Evolutionary conservation across 257 asterid species (phyloP), one percentile per base, ranked within the genome.

Genomic region (Paulownia fortunei): DNA sequence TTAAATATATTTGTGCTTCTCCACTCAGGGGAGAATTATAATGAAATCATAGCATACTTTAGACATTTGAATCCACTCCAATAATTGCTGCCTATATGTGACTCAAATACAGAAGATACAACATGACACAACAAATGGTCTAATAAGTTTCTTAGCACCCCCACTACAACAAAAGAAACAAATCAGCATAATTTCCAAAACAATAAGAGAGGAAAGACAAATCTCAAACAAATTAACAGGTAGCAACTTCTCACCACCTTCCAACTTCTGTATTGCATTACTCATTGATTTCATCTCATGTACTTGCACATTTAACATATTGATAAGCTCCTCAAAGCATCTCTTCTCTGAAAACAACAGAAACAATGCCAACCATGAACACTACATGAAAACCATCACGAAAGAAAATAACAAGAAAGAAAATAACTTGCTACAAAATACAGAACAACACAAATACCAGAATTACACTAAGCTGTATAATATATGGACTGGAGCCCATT

Each of bases 281-380:
- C 82, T 86, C 97, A 96, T 89, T 60, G 97, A 86, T 88, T 89
- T 96, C 98, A 96, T 93, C 84, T 96, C 98, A 21, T 74, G 84
- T 44, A 89, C 86, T 90, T 96, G 99, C 60, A 81, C 83, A 83
- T 88, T 86, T 80, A 96, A 83, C 82, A 87, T 69, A 60, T 84
- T 83, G 81, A 92, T 84, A 81, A 96, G 97, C 86, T 93, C 98
- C 86, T 88, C 88, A 68, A 93, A 89, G 90, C 80, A 89, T 81
- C 82, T 90, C 88, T 93, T 96, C 81, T 93, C 99, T 96, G 97
- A 36, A 76, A 86, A 58, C 24, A 69, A 76, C 47, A 82, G 75
- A 84, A 73, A 73, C 46, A 8, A 59, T 7, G 41, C 16, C 32
- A 10, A 69, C 77, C 73, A 41, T 47, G 49, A 52, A 42, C 9